Evolutionary conservation across 2,329 filamentous ascomycete genomes (phyloP), one percentile per base, ranked within the genome.

Genomic region (Talaromyces piceae): DNA sequence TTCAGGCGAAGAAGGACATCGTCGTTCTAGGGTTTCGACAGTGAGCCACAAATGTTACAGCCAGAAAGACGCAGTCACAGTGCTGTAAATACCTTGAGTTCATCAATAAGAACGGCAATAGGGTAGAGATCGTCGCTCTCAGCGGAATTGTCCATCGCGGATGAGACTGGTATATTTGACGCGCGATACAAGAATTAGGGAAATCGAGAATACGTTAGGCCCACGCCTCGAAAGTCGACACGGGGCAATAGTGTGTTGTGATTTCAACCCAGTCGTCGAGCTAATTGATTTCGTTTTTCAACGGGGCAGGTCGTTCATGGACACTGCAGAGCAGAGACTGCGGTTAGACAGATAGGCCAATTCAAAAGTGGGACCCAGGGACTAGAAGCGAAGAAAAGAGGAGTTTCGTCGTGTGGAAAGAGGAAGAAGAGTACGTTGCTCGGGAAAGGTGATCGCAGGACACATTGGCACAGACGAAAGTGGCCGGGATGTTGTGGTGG

Each of bases 41-140:
- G 37, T 57, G 30, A 64, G 60, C 66, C 52, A 55, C 20, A 50
- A n/a, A 47, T 43, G 26, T 46, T 51, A 45, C 47, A 44, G 45
- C 46, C 27, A 43, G 23, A 39, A 46, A 45, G 50, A 11, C 20
- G n/a, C 33, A 28, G n/a, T 45, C 26, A 46, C 45, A 27, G n/a
- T n/a, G n/a, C n/a, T 57, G 54, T 59, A 65, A 73, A 65, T 82
- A 95, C 91, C 88, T 96, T 98, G 67, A 98, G 81, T 82, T 98
- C 93, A 74, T 98, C 93, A 75, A 98, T 98, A 74, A 98, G 85
- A 62, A 98, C 93, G 68, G 94, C 93, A 79, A 98, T 98, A 71
- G 93, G 93, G 75, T 97, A 98, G 67, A 98, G 90, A 84, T 97
- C 94, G 77, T 98, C 93, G 73, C 86, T 94, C 78, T 91, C 84